Evolutionary conservation across 2,329 filamentous ascomycete genomes (phyloP), one percentile per base, ranked within the genome.

Genomic region (Sphaerostilbella broomeana): DNA sequence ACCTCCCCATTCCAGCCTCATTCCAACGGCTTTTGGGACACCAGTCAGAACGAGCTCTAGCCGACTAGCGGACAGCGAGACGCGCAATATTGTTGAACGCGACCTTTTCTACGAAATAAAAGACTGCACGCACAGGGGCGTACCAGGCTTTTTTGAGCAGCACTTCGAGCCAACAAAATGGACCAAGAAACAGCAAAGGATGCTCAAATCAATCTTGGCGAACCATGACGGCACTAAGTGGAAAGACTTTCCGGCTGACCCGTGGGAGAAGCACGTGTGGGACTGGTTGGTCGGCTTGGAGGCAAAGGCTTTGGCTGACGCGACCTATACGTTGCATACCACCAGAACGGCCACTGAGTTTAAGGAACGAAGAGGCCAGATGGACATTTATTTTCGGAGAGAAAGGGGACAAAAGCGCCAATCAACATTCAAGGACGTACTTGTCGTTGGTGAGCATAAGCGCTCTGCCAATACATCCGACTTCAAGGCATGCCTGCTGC

Each of bases 361-460:
- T n/a, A 45, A 45, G 38, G 39, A 47, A 29, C 44, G 43, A 16
- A 45, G 42, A 46, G 48, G 47, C 26, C 43, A 49, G 47, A 48
- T 49, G 44, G 44, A 48, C 28, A 12, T 49, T 11, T 51, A 50
- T 34, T 46, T 49, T 22, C 20, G 25, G 11, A 25, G 25, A 24
- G 15, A 3, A 18, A 17, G n/a, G n/a, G n/a, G n/a, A n/a, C n/a
- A n/a, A n/a, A n/a, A n/a, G n/a, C n/a, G n/a, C n/a, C n/a, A n/a
- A 35, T 35, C 25, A 6, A 9, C 29, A 29, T 48, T 51, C 13
- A 50, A 51, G 18, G 9, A 52, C 20, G 43, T 51, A 18, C 46
- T 52, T 19, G 46, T 49, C 4, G 43, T 47, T 26, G 48, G 47
- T 10, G 42, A 50, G 37, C 47, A 49, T 13, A 52, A 50, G 42